Evolutionary conservation across 441 rosid genomes (phyloP), one percentile per base, ranked within the genome.

Genomic region (Biscutella laevigata): DNA sequence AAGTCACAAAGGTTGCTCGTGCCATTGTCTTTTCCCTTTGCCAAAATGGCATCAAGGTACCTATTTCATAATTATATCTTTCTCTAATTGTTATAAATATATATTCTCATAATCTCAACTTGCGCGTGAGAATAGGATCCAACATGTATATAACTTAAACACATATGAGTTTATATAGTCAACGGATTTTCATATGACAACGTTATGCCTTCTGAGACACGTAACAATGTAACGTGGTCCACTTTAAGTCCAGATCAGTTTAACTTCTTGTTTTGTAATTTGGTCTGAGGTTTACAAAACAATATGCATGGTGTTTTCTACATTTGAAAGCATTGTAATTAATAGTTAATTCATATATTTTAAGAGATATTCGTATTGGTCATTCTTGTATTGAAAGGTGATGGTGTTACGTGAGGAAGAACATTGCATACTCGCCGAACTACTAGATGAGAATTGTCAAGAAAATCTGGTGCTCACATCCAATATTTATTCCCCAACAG

Each of bases 11-110:
- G 61, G 78, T 68, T 9, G 74, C 76, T 17, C 58, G 36, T 27
- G 73, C 77, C 44, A 43, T 64, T 29, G 75, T 62, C 28, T 39
- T 14, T 8, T 57, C 69, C 52, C 60, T 81, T 12, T 72, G 71
- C 48, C 68, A 56, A 66, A 76, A 41, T 56, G 81, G 72, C 59
- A 65, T 76, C 68, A 57, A 73, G 83, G 81, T 77, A 53, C 32
- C 0, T 33, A 3, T 36, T 19, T 1, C 2, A 6, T 19, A 1
- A 2, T 1, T 13, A 14, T 15, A 1, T 10, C 19, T 13, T 15
- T 45, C 5, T 4, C 5, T 2, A 16, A 45, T 13, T 14, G 34
- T 33, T 21, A 16, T 20, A 4, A 36, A 27, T 4, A 34, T 11
- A 20, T 28, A 35, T 1, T n/a, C n/a, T n/a, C n/a, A 7, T n/a